Conservation (phyloP, 2,329 filamentous ascomycete genomes). For the Fusarium sp. region DNA sequence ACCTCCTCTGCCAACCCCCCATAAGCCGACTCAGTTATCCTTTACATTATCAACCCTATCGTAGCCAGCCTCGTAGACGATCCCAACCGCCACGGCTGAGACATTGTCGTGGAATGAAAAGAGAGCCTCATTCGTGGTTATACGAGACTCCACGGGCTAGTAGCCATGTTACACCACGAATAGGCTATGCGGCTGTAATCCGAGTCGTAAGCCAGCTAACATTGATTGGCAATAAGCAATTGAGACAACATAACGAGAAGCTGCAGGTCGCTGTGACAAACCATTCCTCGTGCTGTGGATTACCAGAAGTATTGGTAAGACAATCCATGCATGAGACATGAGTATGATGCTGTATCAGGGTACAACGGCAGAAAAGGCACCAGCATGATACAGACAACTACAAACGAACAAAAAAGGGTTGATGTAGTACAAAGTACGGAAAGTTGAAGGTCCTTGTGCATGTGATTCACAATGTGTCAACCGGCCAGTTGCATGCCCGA, state of each 20-base stretch:
- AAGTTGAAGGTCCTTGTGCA: neutral
- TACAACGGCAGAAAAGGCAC: neutral
- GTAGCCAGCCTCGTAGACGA: neutral
- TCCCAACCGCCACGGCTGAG: neutral
- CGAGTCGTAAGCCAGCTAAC: neutral
- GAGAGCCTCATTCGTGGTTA: neutral
- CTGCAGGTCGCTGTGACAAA: neutral
- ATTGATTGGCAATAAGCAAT: neutral
- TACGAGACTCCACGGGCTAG: neutral
- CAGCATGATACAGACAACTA: neutral
- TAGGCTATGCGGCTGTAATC: neutral
- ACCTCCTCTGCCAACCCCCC: neutral
- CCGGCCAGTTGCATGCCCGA: constrained; percentile 25
- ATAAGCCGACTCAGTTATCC: neutral
- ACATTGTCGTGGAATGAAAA: neutral
- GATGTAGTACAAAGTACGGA: constrained; percentile 6
- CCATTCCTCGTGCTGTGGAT: neutral
- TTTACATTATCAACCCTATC: neutral
- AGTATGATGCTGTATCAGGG: neutral
- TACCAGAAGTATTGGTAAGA: neutral
- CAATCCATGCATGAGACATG: neutral
- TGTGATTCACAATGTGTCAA: constrained; percentile 12
- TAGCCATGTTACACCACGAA: neutral
- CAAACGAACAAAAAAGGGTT: neutral
- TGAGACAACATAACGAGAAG: neutral